These are phyloP conservation scores for Helianthus annuus DNA, from an alignment of 129 eudicot species.

Conservation along the genomic window HanXRQr2.0-SUNRISE NC_035436.2:151937731-151938230, in stretches of 20 bases:
- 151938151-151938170: not conserved
- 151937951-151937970: slow-evolving; percentile 19
- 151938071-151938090: slow-evolving; percentile 78
- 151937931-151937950: slow-evolving; percentile 30
- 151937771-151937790: not conserved
- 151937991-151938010: slow-evolving; percentile 32
- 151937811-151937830: slow-evolving; percentile 18
- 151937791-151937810: not conserved
- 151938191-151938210: too few relatives aligned
- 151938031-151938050: slow-evolving; percentile 56
- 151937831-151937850: slow-evolving; percentile 5
- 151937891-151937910: slow-evolving; percentile 29
- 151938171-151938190: not conserved
- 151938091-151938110: slow-evolving; percentile 44
- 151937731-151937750: slow-evolving; percentile 43
- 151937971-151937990: not conserved
- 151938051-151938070: slow-evolving; percentile 59
- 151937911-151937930: slow-evolving; percentile 19
- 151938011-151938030: slow-evolving; percentile 68
- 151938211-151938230: too few relatives aligned
- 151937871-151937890: slow-evolving; percentile 17
- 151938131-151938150: not conserved
- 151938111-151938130: slow-evolving; percentile 40
- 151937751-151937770: slow-evolving; percentile 43
- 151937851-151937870: slow-evolving; percentile 44